Conservation (phyloP, 2,329 filamentous ascomycete genomes). For the Ophiostoma fasciatum region DNA sequence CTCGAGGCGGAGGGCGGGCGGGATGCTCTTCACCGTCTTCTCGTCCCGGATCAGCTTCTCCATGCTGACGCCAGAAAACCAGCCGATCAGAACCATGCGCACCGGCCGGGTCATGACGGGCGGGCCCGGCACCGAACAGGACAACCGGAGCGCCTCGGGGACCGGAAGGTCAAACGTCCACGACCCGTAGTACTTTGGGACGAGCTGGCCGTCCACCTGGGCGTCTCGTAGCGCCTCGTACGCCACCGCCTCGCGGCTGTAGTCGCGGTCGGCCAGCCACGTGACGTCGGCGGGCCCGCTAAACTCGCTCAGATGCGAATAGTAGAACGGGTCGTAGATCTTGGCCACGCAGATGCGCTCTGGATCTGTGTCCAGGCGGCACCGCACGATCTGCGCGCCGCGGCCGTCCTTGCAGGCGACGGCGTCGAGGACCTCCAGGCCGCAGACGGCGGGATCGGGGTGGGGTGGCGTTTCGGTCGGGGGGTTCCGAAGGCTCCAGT, state of each 20-base stretch:
- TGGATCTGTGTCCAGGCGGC: background rate
- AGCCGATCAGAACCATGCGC: slow-evolving; percentile 6
- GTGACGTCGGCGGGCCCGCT: slow-evolving; percentile 1
- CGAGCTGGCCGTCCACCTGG: slow-evolving; percentile 38
- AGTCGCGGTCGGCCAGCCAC: slow-evolving; percentile 1
- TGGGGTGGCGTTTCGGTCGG: background rate
- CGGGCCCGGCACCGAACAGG: background rate
- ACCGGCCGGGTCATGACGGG: background rate
- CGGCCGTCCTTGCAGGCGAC: slow-evolving; percentile 3
- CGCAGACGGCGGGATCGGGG: background rate
- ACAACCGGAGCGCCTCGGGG: background rate
- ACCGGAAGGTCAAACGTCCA: slow-evolving; percentile 7
- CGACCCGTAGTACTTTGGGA: slow-evolving; percentile 6
- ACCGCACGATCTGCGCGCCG: slow-evolving; percentile 5
- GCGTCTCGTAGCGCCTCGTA: slow-evolving; percentile 55
- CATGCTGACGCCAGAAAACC: background rate
- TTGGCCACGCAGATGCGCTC: slow-evolving; percentile 3
- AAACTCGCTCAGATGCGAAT: background rate
- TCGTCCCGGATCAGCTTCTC: background rate
- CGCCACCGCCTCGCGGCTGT: slow-evolving; percentile 28
- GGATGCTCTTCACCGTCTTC: background rate
- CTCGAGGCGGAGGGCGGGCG: background rate
- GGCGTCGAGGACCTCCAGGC: slow-evolving; percentile 1
- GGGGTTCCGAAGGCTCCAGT: background rate
- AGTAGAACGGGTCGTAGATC: slow-evolving; percentile 7